Base-by-base conservation (phyloP, 169 alveolate genomes). In the Babesia divergens region DNA sequence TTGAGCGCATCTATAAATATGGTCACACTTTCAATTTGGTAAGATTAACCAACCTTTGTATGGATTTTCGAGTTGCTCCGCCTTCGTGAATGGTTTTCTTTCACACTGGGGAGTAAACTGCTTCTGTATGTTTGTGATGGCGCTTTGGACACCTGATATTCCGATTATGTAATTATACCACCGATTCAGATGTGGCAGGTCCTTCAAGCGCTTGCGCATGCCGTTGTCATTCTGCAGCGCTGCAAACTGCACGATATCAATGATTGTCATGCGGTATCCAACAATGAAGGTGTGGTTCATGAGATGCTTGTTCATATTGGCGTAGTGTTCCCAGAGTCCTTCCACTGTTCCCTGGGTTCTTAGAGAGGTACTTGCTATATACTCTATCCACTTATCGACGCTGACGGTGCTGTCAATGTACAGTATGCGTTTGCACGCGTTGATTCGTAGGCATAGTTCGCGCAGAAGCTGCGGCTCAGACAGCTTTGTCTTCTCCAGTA, bases 1-100 rank as follows among this genome's bases (percentile, higher is more conserved):
- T 92, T 90, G 32, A 95, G 88, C 54, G 90, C 92, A 0, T 94
- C 96, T 62, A 65, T n/a, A n/a, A n/a, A n/a, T n/a, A n/a, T n/a
- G n/a, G n/a, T n/a, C n/a, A n/a, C 65, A 54, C 75, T 8, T 34
- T 31, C n/a, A 3, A 1, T 14, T 20, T 3, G 0, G 8, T 6
- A 6, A 37, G 16, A 60, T 13, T 6, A 37, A 1, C 55, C 20
- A 3, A 70, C 82, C 82, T 53, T 77, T 77, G 75, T 77, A 77
- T 0, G 86, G 58, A 54, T 77, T 77, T 13, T 65, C 86, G 24
- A 55, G 34, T 26, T 77, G 86, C 38, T 77, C 82, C 6, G 31
- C 72, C 47, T 77, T 77, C 35, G 86, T 77, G 43, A 77, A 77
- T 24, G 86, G 86, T 64, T 77, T 77, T 55, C 46, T 74, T 9